Evolutionary conservation across 2,329 filamentous ascomycete genomes (phyloP), one percentile per base, ranked within the genome.

Genomic region (Podosphaera xanthii): DNA sequence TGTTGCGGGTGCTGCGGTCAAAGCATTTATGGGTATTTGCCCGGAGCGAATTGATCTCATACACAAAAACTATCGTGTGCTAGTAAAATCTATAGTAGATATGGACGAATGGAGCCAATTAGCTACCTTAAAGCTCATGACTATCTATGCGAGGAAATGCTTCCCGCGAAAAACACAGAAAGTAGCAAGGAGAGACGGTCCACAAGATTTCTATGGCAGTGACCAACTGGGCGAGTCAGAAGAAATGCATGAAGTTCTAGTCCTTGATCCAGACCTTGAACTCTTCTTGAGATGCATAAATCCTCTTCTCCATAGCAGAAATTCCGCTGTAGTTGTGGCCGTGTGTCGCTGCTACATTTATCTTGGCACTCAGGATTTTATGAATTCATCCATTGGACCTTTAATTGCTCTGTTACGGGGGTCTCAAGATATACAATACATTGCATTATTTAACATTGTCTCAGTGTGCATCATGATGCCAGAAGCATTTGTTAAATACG

Each of bases 21-120:
- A 84, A 44, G 87, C 92, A 0, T 96, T 94, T 66, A 71, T 94
- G 70, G 88, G 95, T 63, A 76, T 97, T 35, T 97, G 91, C 64
- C 90, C 92, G 0, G 84, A 94, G 14, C 77, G 86, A 59, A 77
- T 95, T 63, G 90, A 96, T 69, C 73, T 98, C 61, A 82, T 98
- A 64, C 92, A 98, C 71, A 83, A 85, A 64, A 86, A 95, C 69
- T 98, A 97, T 72, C 81, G 87, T 57, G 77, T 80, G 42, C 74
- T 98, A 62, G 83, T 94, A 62, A 87, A 82, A 70, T 95, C 96
- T 74, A 74, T 97, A 58, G 88, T 96, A 33, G 92, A 98, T 69
- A 98, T 98, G 92, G 92, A 98, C 68, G 92, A 98, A 72, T 98
- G 92, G 92, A 86, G 89, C 49, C 92, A 98, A 72, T 71, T 97